A percentile compares a stretch with the other conserved stretches of the same genome.
Evolutionary conservation across 306 rosid species (phyloP).

Genomic region (Oxytropis ochrocephala): DNA sequence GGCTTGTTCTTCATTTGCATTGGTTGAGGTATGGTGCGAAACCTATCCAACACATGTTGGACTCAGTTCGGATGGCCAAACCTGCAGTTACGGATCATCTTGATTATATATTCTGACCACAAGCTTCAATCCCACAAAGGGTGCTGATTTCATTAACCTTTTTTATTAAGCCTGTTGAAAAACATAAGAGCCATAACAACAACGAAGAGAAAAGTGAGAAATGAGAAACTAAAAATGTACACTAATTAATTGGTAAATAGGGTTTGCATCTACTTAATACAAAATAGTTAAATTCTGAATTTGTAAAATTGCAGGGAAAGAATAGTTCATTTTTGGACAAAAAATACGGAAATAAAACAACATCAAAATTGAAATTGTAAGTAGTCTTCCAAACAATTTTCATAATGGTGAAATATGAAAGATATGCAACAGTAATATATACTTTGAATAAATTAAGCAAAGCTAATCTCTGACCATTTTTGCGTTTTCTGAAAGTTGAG

Average conservation of each 20-base stretch:
- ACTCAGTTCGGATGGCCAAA: constrained; percentile 26
- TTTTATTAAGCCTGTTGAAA: constrained; percentile 10
- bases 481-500: not conserved
- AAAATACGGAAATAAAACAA: no score
- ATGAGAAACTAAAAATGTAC: constrained; percentile 21
- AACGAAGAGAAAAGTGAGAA: not conserved
- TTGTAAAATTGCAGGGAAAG: no score
- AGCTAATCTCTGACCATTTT: not conserved
- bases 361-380: no score
- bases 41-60: not conserved
- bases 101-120: constrained; percentile 11
- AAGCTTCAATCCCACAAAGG: constrained; percentile 22
- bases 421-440: not conserved
- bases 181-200: constrained; percentile 35
- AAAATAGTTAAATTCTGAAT: no score
- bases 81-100: constrained; percentile 13
- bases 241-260: not conserved
- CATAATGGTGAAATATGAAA: no score
- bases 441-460: not conserved
- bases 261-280: not conserved
- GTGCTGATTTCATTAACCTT: not conserved
- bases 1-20: constrained; percentile 17
- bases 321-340: no score
- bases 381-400: no score
- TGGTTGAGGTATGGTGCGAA: not conserved